Base-by-base conservation (phyloP, 139 green algal genomes). In the Mychonastes homosphaera region DNA sequence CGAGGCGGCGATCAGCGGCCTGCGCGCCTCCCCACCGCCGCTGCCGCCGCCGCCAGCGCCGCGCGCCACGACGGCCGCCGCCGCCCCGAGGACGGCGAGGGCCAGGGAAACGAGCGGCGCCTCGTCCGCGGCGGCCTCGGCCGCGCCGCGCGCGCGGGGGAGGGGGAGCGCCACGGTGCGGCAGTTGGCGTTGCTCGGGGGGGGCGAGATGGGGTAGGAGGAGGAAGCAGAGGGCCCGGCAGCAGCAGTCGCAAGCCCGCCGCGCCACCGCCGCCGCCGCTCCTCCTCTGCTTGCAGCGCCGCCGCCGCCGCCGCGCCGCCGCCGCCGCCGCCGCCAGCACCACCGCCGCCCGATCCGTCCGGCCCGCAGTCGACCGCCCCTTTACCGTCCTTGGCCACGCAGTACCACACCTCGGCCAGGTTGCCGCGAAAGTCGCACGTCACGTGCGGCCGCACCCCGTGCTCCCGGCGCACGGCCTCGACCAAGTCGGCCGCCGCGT, bases 331-430 rank as follows among this genome's bases (percentile, higher is more conserved):
- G 32, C 29, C 15, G 26, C 27, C 18, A 12, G 13, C 21, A 34
- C 6, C 2, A 5, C n/a, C 26, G 15, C 28, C 40, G 27, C 24
- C 28, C 32, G 16, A n/a, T 52, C n/a, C 19, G 51, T 26, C 26
- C n/a, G 24, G 10, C 12, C 43, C 34, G 43, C 29, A 44, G 28
- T 44, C 43, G 30, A 30, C 27, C 41, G 32, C 53, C 43, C 44
- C 56, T 6, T 63, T 53, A 1, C 45, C 43, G 23, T 63, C 56
- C 41, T 46, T 53, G 9, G 56, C 56, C 28, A 63, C 54, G 43
- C 54, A 43, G 16, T 43, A 43, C 56, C 53, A 32, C 51, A 84
- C 70, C 72, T 87, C 79, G 23, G 65, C 59, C 19, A 87, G 67
- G 29, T 70, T 13, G 5, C 72, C 72, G 18, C 67, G 15, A 2